Conservation (phyloP, 2,329 filamentous ascomycete species). For the Ophiostoma perfectum region DNA sequence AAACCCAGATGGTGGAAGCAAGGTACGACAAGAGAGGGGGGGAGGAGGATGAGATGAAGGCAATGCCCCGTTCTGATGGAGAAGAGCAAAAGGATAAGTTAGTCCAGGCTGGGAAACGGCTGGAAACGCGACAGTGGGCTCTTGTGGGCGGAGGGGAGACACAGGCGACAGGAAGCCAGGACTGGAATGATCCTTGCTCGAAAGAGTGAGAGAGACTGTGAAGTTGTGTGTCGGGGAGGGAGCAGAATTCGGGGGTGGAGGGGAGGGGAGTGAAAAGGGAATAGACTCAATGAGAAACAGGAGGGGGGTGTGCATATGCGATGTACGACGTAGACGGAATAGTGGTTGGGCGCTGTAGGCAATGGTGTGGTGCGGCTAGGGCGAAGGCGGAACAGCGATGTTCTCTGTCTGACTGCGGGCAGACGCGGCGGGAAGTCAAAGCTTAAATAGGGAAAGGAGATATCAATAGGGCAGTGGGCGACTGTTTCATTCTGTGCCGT, state of each 20-base stretch:
- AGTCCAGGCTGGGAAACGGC: conserved; percentile 15
- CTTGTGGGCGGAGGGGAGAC: conserved; percentile 11
- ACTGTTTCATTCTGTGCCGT: conserved; percentile 11
- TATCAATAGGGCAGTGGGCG: neutral
- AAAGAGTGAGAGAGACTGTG: neutral
- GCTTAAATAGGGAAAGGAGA: conserved; percentile 22
- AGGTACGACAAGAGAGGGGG: conserved; percentile 1
- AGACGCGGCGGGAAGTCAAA: conserved; percentile 20
- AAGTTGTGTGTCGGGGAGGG: neutral
- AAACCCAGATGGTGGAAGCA: neutral
- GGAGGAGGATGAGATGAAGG: conserved; percentile 17
- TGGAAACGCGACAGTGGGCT: conserved; percentile 11
- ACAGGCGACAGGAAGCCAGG: conserved; percentile 12
- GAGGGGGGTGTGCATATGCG: neutral
- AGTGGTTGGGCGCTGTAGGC: neutral
- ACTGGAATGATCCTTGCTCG: conserved; percentile 15
- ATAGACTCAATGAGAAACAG: neutral
- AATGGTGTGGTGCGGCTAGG: conserved; percentile 22
- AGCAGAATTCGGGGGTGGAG: neutral
- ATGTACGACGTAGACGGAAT: neutral
- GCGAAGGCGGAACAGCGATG: conserved; percentile 19
- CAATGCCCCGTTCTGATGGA: conserved; percentile 22
- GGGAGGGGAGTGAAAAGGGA: neutral
- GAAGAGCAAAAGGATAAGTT: conserved; percentile 5
- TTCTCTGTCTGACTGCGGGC: conserved; percentile 17